A percentile compares a stretch with the other conserved stretches of the same genome.
Evolutionary conservation across 2,329 filamentous ascomycete genomes (phyloP).

Genomic region (Colletotrichum chrysophilum): DNA sequence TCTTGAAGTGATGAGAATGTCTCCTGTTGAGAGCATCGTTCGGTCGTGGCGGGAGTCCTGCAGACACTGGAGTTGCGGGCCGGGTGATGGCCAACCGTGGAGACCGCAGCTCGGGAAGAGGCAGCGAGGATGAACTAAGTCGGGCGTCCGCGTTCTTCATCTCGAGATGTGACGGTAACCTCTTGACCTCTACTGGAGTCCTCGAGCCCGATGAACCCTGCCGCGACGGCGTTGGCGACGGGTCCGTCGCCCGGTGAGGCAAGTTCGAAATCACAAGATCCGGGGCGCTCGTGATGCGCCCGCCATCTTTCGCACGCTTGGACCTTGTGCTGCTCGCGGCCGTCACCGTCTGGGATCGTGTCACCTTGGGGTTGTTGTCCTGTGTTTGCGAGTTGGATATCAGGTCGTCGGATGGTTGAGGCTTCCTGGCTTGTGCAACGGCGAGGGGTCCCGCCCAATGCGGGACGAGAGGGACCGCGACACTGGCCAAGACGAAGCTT

Average conservation of each 20-base stretch:
- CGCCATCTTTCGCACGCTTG: constrained; percentile 51
- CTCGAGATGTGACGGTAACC: constrained; percentile 54
- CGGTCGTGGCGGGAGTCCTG: constrained; percentile 50
- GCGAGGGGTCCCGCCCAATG: constrained; percentile 81
- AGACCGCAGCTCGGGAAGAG: constrained; percentile 65
- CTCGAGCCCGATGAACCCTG: constrained; percentile 23
- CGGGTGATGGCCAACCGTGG: constrained; percentile 52
- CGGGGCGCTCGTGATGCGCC: constrained; percentile 50
- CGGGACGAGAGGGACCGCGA: constrained; percentile 78
- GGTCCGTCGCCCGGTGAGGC: constrained; percentile 5
- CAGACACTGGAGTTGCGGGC: constrained; percentile 63
- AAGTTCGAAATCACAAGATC: constrained; percentile 34
- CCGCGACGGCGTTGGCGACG: neutral
- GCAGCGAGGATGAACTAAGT: constrained; percentile 71
- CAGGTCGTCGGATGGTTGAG: constrained; percentile 65
- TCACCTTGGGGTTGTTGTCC: constrained; percentile 53
- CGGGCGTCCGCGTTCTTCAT: constrained; percentile 62
- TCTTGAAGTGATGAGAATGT: constrained; percentile 67
- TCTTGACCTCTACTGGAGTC: constrained; percentile 43
- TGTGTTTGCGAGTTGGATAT: constrained; percentile 57
- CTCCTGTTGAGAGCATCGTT: constrained; percentile 57
- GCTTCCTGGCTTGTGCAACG: constrained; percentile 81
- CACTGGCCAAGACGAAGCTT: constrained; percentile 78
- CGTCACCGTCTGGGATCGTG: constrained; percentile 72
- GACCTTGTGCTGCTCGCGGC: constrained; percentile 56